Percentiles rank a stretch among this genome's conserved stretches.
Conservation (phyloP, 192 early-diverging fungal species). For the Coemansia sp. region DNA sequence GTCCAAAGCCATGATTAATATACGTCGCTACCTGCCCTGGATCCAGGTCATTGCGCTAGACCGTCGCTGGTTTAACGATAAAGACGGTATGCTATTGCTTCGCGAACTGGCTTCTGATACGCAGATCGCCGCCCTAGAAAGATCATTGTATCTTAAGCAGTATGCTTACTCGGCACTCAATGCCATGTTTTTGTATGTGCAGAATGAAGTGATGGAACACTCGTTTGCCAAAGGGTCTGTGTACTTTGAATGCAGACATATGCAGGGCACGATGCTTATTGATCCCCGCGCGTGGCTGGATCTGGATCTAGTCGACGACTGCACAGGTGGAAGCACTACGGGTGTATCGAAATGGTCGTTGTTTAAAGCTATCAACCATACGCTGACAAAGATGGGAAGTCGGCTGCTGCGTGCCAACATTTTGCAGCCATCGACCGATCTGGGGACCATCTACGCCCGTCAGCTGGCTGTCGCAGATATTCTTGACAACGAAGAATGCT, state of each 20-base stretch:
- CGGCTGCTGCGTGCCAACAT: conserved; percentile 75
- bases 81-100: conserved; percentile 11
- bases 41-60: conserved; percentile 25
- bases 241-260: conserved; percentile 34
- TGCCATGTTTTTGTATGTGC: conserved; percentile 37
- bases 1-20: conserved; percentile 46
- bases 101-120: conserved; percentile 8
- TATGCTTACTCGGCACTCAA: conserved; percentile 49
- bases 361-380: conserved; percentile 38
- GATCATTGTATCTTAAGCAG: conserved; percentile 33
- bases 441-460: conserved; percentile 36
- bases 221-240: conserved; percentile 23
- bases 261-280: conserved; percentile 52
- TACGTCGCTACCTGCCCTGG: conserved; percentile 52
- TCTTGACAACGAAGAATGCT: conserved; percentile 52
- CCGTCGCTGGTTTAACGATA: conserved; percentile 32
- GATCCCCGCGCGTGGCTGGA: conserved; percentile 50
- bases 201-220: conserved; percentile 4
- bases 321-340: not conserved
- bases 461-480: conserved; percentile 45
- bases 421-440: conserved; percentile 64
- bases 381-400: conserved; percentile 41
- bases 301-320: conserved; percentile 16
- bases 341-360: conserved; percentile 7
- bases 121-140: conserved; percentile 22